Conservation (phyloP, 108 stramenopile species). For the Skeletonema menzelii region DNA sequence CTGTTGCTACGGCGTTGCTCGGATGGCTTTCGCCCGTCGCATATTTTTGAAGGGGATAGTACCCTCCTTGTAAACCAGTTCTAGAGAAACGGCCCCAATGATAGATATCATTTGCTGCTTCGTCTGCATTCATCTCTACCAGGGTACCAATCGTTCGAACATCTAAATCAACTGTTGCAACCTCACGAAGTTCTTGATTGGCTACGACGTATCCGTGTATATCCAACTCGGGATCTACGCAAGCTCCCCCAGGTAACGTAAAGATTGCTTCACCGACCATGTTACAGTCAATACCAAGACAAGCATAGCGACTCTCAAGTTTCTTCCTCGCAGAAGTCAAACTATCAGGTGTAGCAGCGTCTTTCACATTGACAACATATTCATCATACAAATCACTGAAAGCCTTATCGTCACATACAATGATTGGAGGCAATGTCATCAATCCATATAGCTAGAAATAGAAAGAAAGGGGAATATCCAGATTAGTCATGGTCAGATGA, state of each 20-base stretch:
- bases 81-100: constrained; percentile 22
- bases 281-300: constrained; percentile 33
- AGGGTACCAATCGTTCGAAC: constrained; percentile 63
- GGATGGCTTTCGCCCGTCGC: background rate
- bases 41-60: constrained; percentile 11
- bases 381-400: constrained; percentile 21
- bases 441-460: constrained; percentile 19
- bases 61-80: background rate
- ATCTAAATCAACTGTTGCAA: constrained; percentile 74
- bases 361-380: constrained; percentile 19
- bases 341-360: background rate
- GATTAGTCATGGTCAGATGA: background rate
- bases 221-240: constrained; percentile 9
- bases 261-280: constrained; percentile 12
- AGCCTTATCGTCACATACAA: constrained; percentile 13
- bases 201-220: background rate
- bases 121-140: constrained; percentile 68
- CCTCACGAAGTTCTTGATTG: constrained; percentile 18
- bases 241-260: background rate
- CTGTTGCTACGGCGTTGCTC: constrained; percentile 8
- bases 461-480: background rate
- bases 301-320: constrained; percentile 25
- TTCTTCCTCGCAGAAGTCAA: background rate
- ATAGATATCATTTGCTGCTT: constrained; percentile 66
- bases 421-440: constrained; percentile 24